Conservation (phyloP, 495 filamentous ascomycete species). For the Evansstolkia leycettana region DNA sequence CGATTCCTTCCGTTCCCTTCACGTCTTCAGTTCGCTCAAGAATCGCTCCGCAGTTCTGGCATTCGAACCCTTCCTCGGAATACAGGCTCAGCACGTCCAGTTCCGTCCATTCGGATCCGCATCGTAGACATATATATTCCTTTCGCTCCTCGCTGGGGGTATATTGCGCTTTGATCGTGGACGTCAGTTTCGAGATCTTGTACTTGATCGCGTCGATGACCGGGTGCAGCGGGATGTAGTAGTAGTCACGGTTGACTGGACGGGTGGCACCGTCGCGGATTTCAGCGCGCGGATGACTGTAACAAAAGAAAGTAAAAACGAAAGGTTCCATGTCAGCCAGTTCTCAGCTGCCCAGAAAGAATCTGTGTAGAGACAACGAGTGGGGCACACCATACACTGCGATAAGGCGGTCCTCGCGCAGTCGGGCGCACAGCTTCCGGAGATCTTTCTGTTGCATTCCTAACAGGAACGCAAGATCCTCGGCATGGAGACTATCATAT, state of each 20-base stretch:
- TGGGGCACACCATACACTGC: constrained; percentile 46
- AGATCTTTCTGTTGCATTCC: constrained; percentile 81
- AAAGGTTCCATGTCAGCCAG: too few species aligned
- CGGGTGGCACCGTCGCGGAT: constrained; percentile 67
- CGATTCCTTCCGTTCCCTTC: constrained; percentile 42
- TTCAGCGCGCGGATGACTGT: constrained; percentile 67
- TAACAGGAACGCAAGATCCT: constrained; percentile 75
- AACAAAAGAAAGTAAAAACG: background rate
- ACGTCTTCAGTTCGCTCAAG: constrained; percentile 54
- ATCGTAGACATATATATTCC: constrained; percentile 77
- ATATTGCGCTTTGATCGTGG: constrained; percentile 69
- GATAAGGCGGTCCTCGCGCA: constrained; percentile 78
- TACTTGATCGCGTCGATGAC: constrained; percentile 96
- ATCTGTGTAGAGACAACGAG: too few species aligned
- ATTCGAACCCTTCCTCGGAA: constrained; percentile 57
- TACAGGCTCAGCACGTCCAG: constrained; percentile 71
- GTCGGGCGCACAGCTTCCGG: constrained; percentile 69
- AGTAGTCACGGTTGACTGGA: constrained; percentile 78
- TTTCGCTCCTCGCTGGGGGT: constrained; percentile 75
- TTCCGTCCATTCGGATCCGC: constrained; percentile 68
- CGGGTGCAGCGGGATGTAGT: constrained; percentile 89
- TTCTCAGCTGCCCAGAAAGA: too few species aligned
- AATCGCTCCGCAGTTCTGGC: constrained; percentile 63
- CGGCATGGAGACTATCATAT: constrained; percentile 57
- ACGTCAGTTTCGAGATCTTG: constrained; percentile 71